Base-by-base conservation (phyloP, 108 stramenopile species). In the Ochromonas danica region DNA sequence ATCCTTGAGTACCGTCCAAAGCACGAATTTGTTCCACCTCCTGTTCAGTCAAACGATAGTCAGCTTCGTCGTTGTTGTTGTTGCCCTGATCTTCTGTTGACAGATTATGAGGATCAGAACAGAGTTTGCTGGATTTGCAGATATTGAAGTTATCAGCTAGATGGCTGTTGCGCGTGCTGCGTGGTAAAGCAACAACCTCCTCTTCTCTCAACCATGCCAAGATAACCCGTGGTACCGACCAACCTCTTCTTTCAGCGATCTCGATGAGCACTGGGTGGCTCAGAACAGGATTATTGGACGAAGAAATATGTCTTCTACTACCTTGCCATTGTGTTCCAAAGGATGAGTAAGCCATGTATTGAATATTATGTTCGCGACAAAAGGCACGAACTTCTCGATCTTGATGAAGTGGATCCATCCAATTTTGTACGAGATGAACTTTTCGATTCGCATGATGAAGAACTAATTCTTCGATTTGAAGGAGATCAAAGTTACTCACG, bases 331-430 rank as follows among this genome's bases (percentile, higher is more conserved):
- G 85, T 31, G 71, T 61, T 42, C 86, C 85, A 10, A 87, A 43
- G 0, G 86, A 83, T 51, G 79, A 81, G 80, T 87, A 87, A 14
- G 86, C 71, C 28, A 83, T 78, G 80, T 83, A 87, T 17, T 71
- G 75, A 42, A 87, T 85, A 27, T n/a, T 45, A 36, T 83, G 39
- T 1, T 74, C 42, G 22, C 43, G 60, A 14, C 82, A 82, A 25
- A 83, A 43, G 25, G 27, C 39, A 22, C 86, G 84, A 1, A 87
- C 80, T 10, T 33, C 81, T 6, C 28, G 43, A 30, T 85, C 84
- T 38, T 83, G 82, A 40, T 83, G 86, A 41, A 87, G 83, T 3
- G 86, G 86, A 51, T 87, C 86, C 85, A 87, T 85, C 86, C 86
- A 87, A 31, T 83, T 83, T 71, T 87, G 86, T 27, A 85, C 77